Percentiles rank a stretch among this genome's conserved stretches.
phyloP scores from a whole-genome alignment of 441 rosid species.

The Jatropha multifida region DNA sequence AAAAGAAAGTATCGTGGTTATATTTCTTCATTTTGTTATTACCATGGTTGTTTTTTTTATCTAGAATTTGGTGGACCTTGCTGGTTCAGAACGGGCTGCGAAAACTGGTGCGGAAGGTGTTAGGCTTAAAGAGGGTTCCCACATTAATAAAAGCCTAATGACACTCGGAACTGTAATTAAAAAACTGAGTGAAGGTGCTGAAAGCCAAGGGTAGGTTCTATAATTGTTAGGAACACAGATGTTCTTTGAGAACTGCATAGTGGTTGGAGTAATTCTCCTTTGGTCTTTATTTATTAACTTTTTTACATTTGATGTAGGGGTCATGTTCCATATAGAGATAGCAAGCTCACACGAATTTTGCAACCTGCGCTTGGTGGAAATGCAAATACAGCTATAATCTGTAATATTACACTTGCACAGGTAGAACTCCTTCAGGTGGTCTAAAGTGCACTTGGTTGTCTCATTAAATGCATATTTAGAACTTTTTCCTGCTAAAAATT shows the following conservation, averaged over 20 bases:
- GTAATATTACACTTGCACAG: conserved; percentile 96
- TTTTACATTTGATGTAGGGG: conserved; percentile 51
- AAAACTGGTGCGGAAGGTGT: conserved; percentile 99
- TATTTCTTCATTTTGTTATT: conserved; percentile 1
- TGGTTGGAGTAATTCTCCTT: background rate
- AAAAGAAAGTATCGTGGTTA: conserved; percentile 1
- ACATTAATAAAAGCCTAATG: conserved; percentile 96
- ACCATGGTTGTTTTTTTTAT: background rate
- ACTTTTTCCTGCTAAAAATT: background rate
- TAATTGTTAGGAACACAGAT: conserved; percentile 6
- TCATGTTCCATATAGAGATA: conserved; percentile 97
- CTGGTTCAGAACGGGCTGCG: conserved; percentile 98
- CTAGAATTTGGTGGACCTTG: conserved; percentile 96
- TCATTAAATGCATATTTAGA: too few relatives aligned
- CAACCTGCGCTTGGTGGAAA: conserved; percentile 99
- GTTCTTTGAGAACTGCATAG: conserved; percentile 13
- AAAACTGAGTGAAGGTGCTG: conserved; percentile 94
- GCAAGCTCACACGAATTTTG: conserved; percentile 95
- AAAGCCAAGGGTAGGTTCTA: conserved; percentile 81
- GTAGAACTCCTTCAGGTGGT: conserved; percentile 36
- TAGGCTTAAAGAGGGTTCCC: conserved; percentile 95
- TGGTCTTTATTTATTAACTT: background rate
- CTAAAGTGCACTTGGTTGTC: background rate
- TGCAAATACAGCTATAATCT: conserved; percentile 96
- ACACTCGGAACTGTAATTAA: conserved; percentile 95